Evolutionary conservation across 2,329 filamentous ascomycete genomes (phyloP).

Genomic region (Aspergillus carbonarius): DNA sequence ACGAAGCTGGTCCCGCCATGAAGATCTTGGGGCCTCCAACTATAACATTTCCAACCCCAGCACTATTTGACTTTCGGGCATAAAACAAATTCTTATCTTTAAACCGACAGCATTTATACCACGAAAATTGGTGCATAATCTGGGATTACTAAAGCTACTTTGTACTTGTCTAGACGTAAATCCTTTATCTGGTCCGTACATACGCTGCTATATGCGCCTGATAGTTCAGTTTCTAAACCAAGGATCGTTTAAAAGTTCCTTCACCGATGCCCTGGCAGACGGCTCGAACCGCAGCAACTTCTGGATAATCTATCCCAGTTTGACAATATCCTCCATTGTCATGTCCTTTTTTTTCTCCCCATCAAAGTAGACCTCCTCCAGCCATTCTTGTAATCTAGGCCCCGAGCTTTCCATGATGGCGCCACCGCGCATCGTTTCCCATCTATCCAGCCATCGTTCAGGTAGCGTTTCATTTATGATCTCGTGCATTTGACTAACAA

Average conservation of each 20-base stretch:
- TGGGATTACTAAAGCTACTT: too few relatives aligned
- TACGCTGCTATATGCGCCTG: too few relatives aligned
- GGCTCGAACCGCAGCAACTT: conserved; percentile 27
- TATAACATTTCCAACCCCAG: too few relatives aligned
- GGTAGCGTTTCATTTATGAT: conserved; percentile 35
- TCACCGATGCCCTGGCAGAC: conserved; percentile 26
- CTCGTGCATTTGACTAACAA: conserved; percentile 40
- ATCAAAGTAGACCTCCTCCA: conserved; percentile 42
- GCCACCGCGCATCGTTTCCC: conserved; percentile 25
- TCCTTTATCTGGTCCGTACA: too few relatives aligned
- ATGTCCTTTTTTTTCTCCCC: conserved; percentile 23
- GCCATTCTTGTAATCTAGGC: conserved; percentile 35
- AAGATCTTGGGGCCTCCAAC: too few relatives aligned
- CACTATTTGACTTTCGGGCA: too few relatives aligned
- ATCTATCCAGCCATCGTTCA: conserved; percentile 33
- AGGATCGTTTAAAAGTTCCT: conserved; percentile 25
- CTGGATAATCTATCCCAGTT: conserved; percentile 24
- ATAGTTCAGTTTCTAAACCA: conserved; percentile 19
- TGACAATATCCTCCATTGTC: conserved; percentile 25
- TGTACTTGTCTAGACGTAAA: too few relatives aligned
- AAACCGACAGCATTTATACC: too few relatives aligned
- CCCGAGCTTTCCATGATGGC: conserved; percentile 15
- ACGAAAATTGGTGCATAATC: too few relatives aligned
- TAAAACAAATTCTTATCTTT: too few relatives aligned
- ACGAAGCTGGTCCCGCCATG: too few relatives aligned